Evolutionary conservation across 495 filamentous ascomycete genomes (phyloP), one percentile per base, ranked within the genome.

Genomic region (Jackrogersella minutella): DNA sequence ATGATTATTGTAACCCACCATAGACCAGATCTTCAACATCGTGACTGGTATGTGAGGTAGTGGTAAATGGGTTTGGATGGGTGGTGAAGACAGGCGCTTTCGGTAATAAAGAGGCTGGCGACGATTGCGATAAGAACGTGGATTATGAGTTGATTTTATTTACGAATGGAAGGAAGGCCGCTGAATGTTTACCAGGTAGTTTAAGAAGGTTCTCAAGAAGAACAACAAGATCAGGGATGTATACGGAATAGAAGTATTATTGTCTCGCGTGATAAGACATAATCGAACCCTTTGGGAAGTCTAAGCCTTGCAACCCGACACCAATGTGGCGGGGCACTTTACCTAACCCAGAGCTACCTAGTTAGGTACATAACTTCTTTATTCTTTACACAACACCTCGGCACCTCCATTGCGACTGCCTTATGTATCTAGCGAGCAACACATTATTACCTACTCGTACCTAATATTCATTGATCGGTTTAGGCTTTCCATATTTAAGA

Each of bases 21-120:
- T 97, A 76, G 93, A 96, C 95, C 95, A 99, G 83, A 99, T 97
- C 79, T 99, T 99, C 82, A 97, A 84, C 95, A 99, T 99, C 70
- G 78, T 92, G 87, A 60, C 75, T 58, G 60, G 39, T 49, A 28
- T 39, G 50, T 40, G 14, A 47, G 1, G 7, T 5, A 53, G 44
- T 36, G 19, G 13, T 36, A 5, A 13, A 5, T 21, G 30, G 21
- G 24, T n/a, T 28, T 5, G 11, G n/a, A 33, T 5, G 14, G 26
- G n/a, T 50, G 28, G 11, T 26, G 26, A 30, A 33, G 19, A 16
- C n/a, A 13, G 24, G 24, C 5, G 13, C 11, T n/a, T 47, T 26
- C 1, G 26, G n/a, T 16, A 5, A 5, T 40, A 14, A 10, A 31
- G 24, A 17, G 26, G 26, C 11, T 26, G 2, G 28, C 26, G 10